Evolutionary conservation across 2,329 filamentous ascomycete genomes (phyloP).

Genomic region (Zymoseptoria pseudotritici): DNA sequence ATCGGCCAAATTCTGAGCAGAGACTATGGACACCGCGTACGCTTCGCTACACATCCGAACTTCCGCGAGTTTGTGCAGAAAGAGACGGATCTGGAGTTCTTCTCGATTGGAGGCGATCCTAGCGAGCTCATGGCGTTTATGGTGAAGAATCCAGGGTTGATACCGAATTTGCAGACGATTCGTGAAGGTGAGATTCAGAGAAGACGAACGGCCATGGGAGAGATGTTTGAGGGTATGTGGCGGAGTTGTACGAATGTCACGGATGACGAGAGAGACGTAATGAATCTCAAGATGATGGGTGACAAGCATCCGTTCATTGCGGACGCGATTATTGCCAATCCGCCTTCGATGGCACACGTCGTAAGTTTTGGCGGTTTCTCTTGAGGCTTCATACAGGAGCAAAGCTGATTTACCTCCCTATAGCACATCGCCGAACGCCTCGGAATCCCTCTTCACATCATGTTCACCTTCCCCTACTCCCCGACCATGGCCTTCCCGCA

Average conservation of each 20-base stretch:
- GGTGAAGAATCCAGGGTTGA: conserved; percentile 75
- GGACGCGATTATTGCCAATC: conserved; percentile 80
- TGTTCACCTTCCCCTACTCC: conserved; percentile 59
- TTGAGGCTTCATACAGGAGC: too few relatives aligned
- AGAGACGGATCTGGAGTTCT: conserved; percentile 69
- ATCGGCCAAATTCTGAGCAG: conserved; percentile 66
- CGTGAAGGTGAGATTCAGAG: conserved; percentile 65
- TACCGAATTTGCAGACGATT: conserved; percentile 65
- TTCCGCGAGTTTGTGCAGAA: conserved; percentile 70
- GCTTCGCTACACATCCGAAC: conserved; percentile 70
- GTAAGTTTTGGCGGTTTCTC: background rate
- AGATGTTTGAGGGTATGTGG: conserved; percentile 82
- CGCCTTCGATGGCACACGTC: conserved; percentile 68
- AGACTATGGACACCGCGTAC: conserved; percentile 64
- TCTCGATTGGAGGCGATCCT: conserved; percentile 70
- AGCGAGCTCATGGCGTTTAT: conserved; percentile 81
- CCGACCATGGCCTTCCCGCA: conserved; percentile 70
- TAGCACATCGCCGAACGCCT: conserved; percentile 68
- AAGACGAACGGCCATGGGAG: conserved; percentile 62
- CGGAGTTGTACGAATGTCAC: conserved; percentile 66
- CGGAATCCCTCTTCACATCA: conserved; percentile 62
- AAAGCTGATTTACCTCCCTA: background rate
- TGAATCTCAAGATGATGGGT: conserved; percentile 59
- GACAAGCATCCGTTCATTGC: conserved; percentile 56
- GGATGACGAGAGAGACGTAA: conserved; percentile 57